Evolutionary conservation across 2,329 filamentous ascomycete species (phyloP).

Genomic region (Lachnellula occidentalis): DNA sequence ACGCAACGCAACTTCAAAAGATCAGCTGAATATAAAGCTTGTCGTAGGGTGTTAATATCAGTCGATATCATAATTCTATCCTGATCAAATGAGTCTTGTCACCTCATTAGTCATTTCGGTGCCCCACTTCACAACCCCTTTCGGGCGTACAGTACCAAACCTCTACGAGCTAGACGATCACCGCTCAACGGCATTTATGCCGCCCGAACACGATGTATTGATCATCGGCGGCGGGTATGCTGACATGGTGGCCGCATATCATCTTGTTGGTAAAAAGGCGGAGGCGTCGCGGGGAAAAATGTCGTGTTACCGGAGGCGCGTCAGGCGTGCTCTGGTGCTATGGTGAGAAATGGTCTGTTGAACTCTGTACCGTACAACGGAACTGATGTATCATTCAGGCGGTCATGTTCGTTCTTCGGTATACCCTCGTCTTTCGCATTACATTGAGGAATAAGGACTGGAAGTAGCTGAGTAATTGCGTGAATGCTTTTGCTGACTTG

Average conservation of each 20-base stretch:
- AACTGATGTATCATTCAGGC: constrained; percentile 17
- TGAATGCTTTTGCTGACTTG: constrained; percentile 32
- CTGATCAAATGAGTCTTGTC: not conserved
- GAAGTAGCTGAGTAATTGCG: constrained; percentile 25
- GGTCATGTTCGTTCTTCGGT: constrained; percentile 36
- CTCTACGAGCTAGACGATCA: constrained; percentile 57
- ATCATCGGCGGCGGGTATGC: constrained; percentile 71
- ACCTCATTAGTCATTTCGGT: not conserved
- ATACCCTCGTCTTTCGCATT: constrained; percentile 30
- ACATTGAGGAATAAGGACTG: constrained; percentile 26
- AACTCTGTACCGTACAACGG: not conserved
- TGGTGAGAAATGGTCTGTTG: constrained; percentile 46
- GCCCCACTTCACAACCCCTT: not conserved
- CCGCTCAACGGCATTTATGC: constrained; percentile 57
- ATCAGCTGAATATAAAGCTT: not conserved
- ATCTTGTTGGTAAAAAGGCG: constrained; percentile 43
- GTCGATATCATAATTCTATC: not conserved
- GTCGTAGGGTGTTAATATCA: not conserved
- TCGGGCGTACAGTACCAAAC: constrained; percentile 63
- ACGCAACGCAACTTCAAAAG: not conserved
- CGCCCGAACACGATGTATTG: constrained; percentile 57
- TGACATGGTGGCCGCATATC: constrained; percentile 57
- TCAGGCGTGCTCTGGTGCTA: constrained; percentile 73
- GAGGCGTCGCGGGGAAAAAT: constrained; percentile 36
- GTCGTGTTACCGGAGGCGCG: constrained; percentile 69